Evolutionary conservation across 2,329 filamentous ascomycete genomes (phyloP), one percentile per base, ranked within the genome.

Genomic region (Ceratocystis harringtonii): DNA sequence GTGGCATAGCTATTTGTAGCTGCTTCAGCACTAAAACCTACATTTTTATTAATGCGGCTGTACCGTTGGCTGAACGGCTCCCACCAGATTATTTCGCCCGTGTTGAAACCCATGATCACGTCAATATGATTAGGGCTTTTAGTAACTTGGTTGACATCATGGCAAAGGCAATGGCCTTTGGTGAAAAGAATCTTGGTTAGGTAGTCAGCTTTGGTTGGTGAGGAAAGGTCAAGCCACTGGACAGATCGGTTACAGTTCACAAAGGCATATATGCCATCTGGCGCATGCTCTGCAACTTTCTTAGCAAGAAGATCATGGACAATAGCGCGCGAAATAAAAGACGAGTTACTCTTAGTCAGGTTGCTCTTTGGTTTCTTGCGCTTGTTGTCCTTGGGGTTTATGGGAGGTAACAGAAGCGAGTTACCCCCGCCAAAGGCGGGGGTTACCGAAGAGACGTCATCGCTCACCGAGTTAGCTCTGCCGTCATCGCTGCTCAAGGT

Each of bases 1-100:
- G n/a, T 8, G 2, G 43, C 6, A 50, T 44, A 68, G 22, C 22
- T n/a, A 22, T 32, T 4, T 63, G 50, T 36, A n/a, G 4, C 2
- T n/a, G 32, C 17, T 6, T 8, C 8, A 12, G n/a, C 8, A 25
- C 30, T 48, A 1, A n/a, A 48, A 67, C 45, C 28, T 75, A 88
- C 87, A 74, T 97, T 97, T 77, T 99, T 99, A 73, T 99, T 99
- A 71, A 99, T 81, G 22, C 94, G 86, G 2, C 90, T 89, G 75
- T 99, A 99, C 73, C 95, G 91, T 71, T 97, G 92, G 48, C 91
- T 92, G 71, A 96, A 89, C 10, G 94, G 92, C 75, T 99, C 94
- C 79, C 94, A 97, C 94, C 94, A 99, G 68, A 99, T 92, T 61
- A 99, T 91, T 74, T 99, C 94, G 48, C 92, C 91, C 0, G 92